These are phyloP conservation scores for Sonneratia alba DNA, from an alignment of 345 rosid species.

Conservation along the genomic window DNA sequence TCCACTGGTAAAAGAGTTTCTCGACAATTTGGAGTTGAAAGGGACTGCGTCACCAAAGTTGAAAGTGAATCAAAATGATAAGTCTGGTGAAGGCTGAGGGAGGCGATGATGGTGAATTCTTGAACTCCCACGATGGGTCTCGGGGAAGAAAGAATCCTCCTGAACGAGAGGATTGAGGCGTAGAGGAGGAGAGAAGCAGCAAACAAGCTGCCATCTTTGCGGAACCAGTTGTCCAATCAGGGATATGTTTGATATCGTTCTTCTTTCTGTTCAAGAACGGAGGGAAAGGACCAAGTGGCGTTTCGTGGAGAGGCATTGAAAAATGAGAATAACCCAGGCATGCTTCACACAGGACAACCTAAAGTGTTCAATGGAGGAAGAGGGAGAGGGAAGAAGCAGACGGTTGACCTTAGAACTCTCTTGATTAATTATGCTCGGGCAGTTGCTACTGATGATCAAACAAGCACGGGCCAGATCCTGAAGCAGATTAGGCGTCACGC, in stretches of 20 bases:
- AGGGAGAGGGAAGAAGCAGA: slow-evolving; percentile 47
- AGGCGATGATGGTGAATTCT: slow-evolving; percentile 18
- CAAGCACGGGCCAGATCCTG: slow-evolving; percentile 59
- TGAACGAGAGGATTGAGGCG: slow-evolving; percentile 27
- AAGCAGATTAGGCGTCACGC: slow-evolving; percentile 77
- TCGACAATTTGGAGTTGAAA: slow-evolving; percentile 25
- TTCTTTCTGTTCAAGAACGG: slow-evolving; percentile 50
- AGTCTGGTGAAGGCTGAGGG: slow-evolving; percentile 26
- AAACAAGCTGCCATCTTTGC: slow-evolving; percentile 54
- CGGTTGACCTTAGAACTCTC: slow-evolving; percentile 72
- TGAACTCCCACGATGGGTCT: slow-evolving; percentile 9
- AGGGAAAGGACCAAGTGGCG: slow-evolving; percentile 24
- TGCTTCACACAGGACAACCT: slow-evolving; percentile 10
- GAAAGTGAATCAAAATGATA: slow-evolving; percentile 11
- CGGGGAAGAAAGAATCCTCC: slow-evolving; percentile 44
- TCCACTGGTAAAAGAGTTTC: slow-evolving; percentile 32
- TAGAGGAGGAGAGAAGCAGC: slow-evolving; percentile 63
- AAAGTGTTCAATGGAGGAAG: slow-evolving; percentile 4
- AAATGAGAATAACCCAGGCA: slow-evolving; percentile 32
- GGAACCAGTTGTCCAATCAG: slow-evolving; percentile 51
- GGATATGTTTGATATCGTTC: slow-evolving; percentile 53
- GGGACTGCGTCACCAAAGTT: slow-evolving; percentile 9
- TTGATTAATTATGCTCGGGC: slow-evolving; percentile 83
- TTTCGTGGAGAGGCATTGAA: slow-evolving; percentile 49
- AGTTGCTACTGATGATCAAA: slow-evolving; percentile 58